Conservation (phyloP, 2,329 filamentous ascomycete species). For the Pseudopithomyces chartarum region DNA sequence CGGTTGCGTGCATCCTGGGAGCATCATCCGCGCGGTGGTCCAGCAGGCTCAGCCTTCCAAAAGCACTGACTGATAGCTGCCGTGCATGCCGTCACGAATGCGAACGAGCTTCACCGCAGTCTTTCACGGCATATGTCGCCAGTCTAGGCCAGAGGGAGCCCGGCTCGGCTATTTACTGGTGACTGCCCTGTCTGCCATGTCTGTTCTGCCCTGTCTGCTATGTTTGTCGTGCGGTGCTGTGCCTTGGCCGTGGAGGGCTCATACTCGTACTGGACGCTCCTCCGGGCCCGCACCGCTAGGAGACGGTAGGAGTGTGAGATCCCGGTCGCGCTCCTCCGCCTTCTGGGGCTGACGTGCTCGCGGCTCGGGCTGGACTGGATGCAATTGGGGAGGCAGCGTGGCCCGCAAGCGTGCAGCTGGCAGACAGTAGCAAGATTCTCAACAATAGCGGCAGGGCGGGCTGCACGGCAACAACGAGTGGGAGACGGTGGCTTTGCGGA, state of each 20-base stretch:
- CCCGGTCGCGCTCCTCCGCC: constrained; percentile 31
- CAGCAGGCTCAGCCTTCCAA: constrained; percentile 12
- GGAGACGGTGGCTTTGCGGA: constrained; percentile 16
- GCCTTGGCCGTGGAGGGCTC: too few relatives aligned
- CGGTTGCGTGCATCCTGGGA: constrained; percentile 28
- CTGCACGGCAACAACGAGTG: background rate
- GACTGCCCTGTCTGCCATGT: background rate
- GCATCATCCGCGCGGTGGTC: constrained; percentile 23
- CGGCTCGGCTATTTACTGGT: background rate
- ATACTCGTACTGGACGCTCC: background rate
- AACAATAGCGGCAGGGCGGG: background rate
- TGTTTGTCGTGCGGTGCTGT: background rate
- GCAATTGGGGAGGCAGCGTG: constrained; percentile 4
- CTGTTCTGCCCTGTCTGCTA: constrained; percentile 2
- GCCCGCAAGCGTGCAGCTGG: background rate
- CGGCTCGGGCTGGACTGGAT: constrained; percentile 32
- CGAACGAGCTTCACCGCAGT: constrained; percentile 4
- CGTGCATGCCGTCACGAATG: constrained; percentile 10
- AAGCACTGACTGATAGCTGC: constrained; percentile 21
- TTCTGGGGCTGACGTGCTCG: constrained; percentile 34
- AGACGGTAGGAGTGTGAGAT: constrained; percentile 16
- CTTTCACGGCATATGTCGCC: too few relatives aligned
- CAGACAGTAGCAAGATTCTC: background rate
- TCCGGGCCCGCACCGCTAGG: constrained; percentile 10
- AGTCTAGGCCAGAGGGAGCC: too few relatives aligned